Evolutionary conservation across 805 yeast species (phyloP).

Genomic region (Candida manassasensis): DNA sequence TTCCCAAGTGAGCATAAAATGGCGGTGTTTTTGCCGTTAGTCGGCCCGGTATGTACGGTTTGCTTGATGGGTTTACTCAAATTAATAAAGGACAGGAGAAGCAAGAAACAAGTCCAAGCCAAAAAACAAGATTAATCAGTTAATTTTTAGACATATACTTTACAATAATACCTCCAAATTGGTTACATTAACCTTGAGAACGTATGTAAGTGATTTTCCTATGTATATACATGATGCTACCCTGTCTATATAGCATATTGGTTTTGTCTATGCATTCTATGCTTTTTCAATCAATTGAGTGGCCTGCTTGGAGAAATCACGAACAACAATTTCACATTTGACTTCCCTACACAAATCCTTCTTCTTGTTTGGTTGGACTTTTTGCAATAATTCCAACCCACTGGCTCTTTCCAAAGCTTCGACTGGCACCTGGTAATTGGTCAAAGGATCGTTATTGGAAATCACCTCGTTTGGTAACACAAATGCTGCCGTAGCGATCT

Average conservation of each 20-base stretch:
- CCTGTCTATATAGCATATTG: too few species aligned
- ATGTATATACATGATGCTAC: too few species aligned
- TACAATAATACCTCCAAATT: too few species aligned
- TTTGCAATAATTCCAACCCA: slow-evolving; percentile 76
- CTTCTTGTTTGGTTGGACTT: slow-evolving; percentile 52
- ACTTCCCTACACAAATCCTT: slow-evolving; percentile 76
- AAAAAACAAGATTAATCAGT: slow-evolving; percentile 1
- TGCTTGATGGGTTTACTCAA: slow-evolving; percentile 48
- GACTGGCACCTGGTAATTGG: slow-evolving; percentile 78
- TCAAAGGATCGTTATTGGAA: slow-evolving; percentile 64
- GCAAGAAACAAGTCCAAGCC: slow-evolving; percentile 17
- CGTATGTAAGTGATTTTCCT: too few species aligned
- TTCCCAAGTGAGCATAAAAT: slow-evolving; percentile 94
- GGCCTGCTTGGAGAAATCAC: slow-evolving; percentile 62
- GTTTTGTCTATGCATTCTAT: too few species aligned
- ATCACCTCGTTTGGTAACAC: slow-evolving; percentile 87
- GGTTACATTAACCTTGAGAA: too few species aligned
- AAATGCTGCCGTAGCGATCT: slow-evolving; percentile 81
- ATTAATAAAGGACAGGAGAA: slow-evolving; percentile 35
- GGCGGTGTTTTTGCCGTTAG: slow-evolving; percentile 86
- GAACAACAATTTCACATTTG: slow-evolving; percentile 70
- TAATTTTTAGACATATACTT: too few species aligned
- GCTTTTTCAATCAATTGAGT: slow-evolving; percentile 4
- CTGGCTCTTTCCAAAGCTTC: slow-evolving; percentile 84
- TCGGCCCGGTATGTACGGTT: slow-evolving; percentile 82